Conservation (phyloP, 1,139 yeast genomes). For the Starmera stellimalicola region DNA sequence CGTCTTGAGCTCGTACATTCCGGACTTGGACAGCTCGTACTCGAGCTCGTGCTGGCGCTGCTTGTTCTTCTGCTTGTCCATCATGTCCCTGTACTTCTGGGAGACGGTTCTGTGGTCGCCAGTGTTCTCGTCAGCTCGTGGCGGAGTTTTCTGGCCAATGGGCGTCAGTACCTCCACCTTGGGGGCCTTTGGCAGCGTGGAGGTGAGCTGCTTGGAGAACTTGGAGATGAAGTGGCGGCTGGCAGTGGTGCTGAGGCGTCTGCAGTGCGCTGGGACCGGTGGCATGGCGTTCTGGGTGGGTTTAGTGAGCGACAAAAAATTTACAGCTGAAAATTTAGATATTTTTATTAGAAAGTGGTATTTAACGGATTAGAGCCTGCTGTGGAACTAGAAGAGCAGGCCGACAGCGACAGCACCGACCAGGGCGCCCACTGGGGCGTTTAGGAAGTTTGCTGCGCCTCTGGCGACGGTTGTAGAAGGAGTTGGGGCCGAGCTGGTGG, state of each 20-base stretch:
- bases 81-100: constrained; percentile 33
- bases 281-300: no score
- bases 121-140: constrained; percentile 26
- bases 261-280: no score
- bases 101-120: constrained; percentile 26
- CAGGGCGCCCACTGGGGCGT: constrained; percentile 22
- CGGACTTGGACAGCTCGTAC: constrained; percentile 77
- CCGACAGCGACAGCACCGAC: constrained; percentile 23
- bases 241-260: no score
- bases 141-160: constrained; percentile 32
- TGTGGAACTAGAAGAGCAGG: constrained; percentile 14
- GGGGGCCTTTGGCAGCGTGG: constrained; percentile 26
- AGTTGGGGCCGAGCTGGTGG: constrained; percentile 7
- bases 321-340: no score
- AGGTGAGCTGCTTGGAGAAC: constrained; percentile 27
- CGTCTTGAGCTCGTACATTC: constrained; percentile 74
- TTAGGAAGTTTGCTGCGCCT: constrained; percentile 23
- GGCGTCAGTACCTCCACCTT: constrained; percentile 32
- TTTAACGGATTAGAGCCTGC: no score
- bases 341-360: no score
- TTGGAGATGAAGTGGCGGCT: no score
- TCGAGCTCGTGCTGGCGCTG: constrained; percentile 54
- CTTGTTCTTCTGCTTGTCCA: constrained; percentile 39
- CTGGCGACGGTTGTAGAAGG: constrained; percentile 9
- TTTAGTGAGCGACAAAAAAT: no score